phyloP scores from a whole-genome alignment of 148 eudicot genomes.

The Rhododendron williamsianum region DNA sequence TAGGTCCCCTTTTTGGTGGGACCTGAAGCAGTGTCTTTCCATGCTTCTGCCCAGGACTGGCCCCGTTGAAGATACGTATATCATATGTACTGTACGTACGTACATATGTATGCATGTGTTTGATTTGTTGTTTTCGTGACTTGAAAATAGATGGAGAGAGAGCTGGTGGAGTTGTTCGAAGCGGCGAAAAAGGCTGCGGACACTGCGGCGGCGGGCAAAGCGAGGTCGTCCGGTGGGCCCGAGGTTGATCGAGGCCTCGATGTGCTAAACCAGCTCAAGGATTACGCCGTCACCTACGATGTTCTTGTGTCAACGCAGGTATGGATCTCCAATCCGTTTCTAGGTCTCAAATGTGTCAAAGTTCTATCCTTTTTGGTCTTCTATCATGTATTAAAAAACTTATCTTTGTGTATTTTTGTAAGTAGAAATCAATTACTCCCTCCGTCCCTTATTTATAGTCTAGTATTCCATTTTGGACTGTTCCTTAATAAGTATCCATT shows the following conservation, averaged over 20 bases:
- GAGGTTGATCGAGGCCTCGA: constrained; percentile 19
- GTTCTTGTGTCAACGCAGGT: constrained; percentile 29
- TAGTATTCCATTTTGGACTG: too few relatives aligned
- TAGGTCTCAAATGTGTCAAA: background rate
- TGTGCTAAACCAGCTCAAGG: constrained; percentile 17
- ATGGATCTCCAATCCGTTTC: background rate
- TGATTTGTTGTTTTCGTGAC: background rate
- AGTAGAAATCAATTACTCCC: background rate
- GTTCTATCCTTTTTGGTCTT: background rate
- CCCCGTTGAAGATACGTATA: background rate
- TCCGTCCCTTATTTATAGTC: too few relatives aligned
- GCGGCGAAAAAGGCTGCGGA: constrained; percentile 24
- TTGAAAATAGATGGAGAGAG: constrained; percentile 18
- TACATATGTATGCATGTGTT: background rate
- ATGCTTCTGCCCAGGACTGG: background rate
- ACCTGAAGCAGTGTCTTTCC: too few relatives aligned
- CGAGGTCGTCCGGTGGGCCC: background rate
- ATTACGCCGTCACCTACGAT: constrained; percentile 16
- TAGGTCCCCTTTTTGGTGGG: too few relatives aligned
- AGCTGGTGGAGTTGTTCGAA: constrained; percentile 22
- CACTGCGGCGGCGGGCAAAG: constrained; percentile 11
- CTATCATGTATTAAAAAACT: background rate
- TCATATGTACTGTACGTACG: too few relatives aligned
- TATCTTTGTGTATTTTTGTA: background rate
- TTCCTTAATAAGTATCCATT: too few relatives aligned